Evolutionary conservation across 2,329 filamentous ascomycete species (phyloP), one percentile per base, ranked within the genome.

Genomic region (Trichophyton equinum): DNA sequence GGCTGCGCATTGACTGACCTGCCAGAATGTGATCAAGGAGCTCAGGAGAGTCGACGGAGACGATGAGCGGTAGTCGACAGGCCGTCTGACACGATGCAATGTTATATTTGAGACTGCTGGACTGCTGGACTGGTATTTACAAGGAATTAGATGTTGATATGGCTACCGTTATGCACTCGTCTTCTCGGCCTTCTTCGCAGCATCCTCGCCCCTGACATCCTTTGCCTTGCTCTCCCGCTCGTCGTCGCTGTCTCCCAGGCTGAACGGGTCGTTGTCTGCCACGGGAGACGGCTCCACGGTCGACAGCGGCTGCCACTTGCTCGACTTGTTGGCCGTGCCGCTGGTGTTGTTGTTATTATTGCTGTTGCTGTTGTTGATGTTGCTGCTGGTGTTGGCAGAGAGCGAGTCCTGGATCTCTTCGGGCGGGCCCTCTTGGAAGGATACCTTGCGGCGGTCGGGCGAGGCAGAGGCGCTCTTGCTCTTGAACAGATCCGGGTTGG

Each of bases 241-340:
- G 66, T 96, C 91, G 67, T 97, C 92, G 69, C 90, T 95, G 68
- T 97, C 92, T 4, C 94, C 94, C 13, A 99, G 81, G 69, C 91
- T 96, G 76, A 99, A 99, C 0, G 94, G 94, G 70, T 99, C 94
- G 68, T 96, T 92, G 67, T 97, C 91, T 18, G 82, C 81, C 64
- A 96, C 87, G 13, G 92, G 91, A 64, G 83, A 86, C 0, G 91
- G 90, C 65, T 95, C 89, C 13, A 96, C 85, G 0, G 86, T 82
- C 11, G 91, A 90, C 67, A 99, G 78, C 8, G 94, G 92, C 74
- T 99, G 92, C 94, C 94, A 99, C 77, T 99, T 99, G 81, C 91
- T 96, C 53, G 83, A 75, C 76, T 91, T 94, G 65, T 77, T 75
- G n/a, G 68, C 67, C 1, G 27, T 30, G 27, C 11, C 33, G 9